Evolutionary conservation across 768 basidiomycete genomes (phyloP), one percentile per base, ranked within the genome.

Genomic region (Pleurotus pulmonarius): DNA sequence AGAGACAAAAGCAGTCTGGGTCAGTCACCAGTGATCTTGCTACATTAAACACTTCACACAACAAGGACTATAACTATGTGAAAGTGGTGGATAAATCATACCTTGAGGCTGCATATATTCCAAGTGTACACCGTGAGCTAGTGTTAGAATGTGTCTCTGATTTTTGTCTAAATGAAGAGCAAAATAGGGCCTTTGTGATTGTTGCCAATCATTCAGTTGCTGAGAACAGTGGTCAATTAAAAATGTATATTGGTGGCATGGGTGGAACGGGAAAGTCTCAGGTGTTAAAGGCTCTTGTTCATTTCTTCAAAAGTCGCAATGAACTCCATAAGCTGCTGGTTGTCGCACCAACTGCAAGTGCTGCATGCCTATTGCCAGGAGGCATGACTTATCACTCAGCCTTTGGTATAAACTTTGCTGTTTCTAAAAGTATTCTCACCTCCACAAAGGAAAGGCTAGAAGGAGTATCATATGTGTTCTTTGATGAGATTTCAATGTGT

Each of bases 401-500:
- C 57, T 56, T 59, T 55, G 25, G 52, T 4, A 8, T 49, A 26
- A 43, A 52, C 56, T 37, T 29, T 6, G 26, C 26, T 7, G 26
- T 29, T 29, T 29, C 26, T 7, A 29, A 29, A 29, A 29, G 8
- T 7, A 29, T 29, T 29, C 26, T 29, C 6, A 29, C 26, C 5
- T 29, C 26, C 6, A 29, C 26, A 29, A 29, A 49, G 26, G 13
- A 58, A 37, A 44, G 59, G 16, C 57, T 65, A 5, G 15, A 57
- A 34, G 61, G 64, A 16, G 68, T 73, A 2, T 64, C 73, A 5
- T 72, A 73, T 62, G 55, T 77, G 0, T 74, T 77, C 29, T 49
- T 75, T 5, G 73, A 77, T 65, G 75, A 77, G 55, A 64, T 76
- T 0, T 76, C 74, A 0, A 78, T 78, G 77, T 38, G 76, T 0